A percentile compares a stretch with the other conserved stretches of the same genome.
Evolutionary conservation across 2,329 filamentous ascomycete species (phyloP).

Genomic region (Cercospora sesami): DNA sequence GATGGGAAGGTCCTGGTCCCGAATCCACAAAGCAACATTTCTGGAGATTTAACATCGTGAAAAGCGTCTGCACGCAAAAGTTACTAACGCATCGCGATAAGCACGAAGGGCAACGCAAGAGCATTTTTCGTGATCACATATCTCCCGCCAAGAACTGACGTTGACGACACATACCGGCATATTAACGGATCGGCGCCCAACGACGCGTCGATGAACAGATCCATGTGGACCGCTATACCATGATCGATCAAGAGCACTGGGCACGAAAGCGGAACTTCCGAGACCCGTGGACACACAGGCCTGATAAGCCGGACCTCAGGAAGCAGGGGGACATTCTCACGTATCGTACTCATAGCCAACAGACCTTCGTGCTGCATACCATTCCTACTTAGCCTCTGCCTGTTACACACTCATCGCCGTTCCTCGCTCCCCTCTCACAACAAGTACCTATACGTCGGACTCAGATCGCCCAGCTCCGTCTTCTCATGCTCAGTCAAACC

Average conservation of each 20-base stretch:
- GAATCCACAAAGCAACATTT: no score
- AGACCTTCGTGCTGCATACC: neutral
- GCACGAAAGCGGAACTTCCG: neutral
- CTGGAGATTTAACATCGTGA: no score
- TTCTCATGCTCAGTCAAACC: constrained; percentile 63
- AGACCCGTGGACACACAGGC: neutral
- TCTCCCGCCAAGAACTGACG: neutral
- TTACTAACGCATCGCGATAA: no score
- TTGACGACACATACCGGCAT: neutral
- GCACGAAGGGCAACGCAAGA: no score
- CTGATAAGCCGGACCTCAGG: neutral
- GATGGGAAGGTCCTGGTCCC: no score
- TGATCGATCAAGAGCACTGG: neutral
- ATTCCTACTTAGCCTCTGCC: neutral
- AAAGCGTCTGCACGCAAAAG: no score
- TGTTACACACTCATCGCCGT: neutral
- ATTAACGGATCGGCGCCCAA: neutral
- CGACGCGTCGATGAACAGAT: neutral
- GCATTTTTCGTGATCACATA: neutral
- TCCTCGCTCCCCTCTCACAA: constrained; percentile 42
- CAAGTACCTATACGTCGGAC: constrained; percentile 61
- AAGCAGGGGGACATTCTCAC: neutral
- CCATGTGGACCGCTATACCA: neutral
- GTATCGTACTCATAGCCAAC: neutral
- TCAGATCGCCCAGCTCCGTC: constrained; percentile 60